Evolutionary conservation across 1,139 yeast genomes (phyloP).

Genomic region (Yamadazyma diospyri): DNA sequence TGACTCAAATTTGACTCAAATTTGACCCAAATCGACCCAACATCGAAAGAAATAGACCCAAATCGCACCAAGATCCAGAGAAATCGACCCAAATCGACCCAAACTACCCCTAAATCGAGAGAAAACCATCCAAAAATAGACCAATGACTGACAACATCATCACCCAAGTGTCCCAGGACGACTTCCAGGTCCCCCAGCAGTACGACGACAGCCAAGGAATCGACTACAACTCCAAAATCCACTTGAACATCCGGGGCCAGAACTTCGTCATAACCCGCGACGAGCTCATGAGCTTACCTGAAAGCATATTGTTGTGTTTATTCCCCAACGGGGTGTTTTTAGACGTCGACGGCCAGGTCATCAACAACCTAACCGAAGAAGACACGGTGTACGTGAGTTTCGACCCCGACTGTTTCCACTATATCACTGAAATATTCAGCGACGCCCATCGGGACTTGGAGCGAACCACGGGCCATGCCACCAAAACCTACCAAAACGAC

Average conservation of each 20-base stretch:
- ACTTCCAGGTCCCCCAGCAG: slow-evolving; percentile 17
- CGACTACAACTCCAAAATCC: slow-evolving; percentile 62
- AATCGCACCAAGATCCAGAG: no score
- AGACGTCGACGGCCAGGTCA: slow-evolving; percentile 71
- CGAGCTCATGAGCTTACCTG: slow-evolving; percentile 88
- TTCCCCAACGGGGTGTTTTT: slow-evolving; percentile 89
- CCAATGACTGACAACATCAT: slow-evolving; percentile 49
- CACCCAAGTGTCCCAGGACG: slow-evolving; percentile 60
- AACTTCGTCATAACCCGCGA: slow-evolving; percentile 75
- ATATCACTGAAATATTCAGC: slow-evolving; percentile 66
- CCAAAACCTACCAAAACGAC: slow-evolving; percentile 22
- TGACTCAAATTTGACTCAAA: no score
- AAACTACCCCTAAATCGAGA: no score
- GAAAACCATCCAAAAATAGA: no score
- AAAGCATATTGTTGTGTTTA: slow-evolving; percentile 77
- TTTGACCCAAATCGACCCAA: no score
- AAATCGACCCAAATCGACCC: no score
- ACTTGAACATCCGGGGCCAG: slow-evolving; percentile 61
- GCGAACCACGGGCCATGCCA: slow-evolving; percentile 16
- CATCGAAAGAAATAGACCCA: no score
- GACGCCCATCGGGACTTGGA: slow-evolving; percentile 41
- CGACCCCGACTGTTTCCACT: slow-evolving; percentile 81
- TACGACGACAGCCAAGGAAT: slow-evolving; percentile 30
- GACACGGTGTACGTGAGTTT: slow-evolving; percentile 80
- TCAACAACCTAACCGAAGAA: slow-evolving; percentile 69